Percentiles rank a stretch among this genome's conserved stretches.
Conservation (phyloP, 1,139 yeast genomes). For the Yamadazyma taylorii region DNA sequence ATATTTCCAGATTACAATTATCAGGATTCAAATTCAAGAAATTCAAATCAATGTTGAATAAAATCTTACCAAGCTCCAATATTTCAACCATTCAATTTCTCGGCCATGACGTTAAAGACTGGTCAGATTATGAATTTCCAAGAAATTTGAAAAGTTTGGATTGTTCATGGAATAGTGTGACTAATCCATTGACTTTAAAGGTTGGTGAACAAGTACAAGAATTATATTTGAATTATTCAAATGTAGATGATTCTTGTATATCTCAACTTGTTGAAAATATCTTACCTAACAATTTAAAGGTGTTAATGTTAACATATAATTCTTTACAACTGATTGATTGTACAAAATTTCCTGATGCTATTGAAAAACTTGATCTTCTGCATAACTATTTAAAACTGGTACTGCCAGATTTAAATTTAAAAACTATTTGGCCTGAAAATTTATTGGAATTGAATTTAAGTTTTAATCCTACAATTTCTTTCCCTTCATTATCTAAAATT, state of each 20-base stretch:
- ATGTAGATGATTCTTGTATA: background rate
- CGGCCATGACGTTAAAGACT: slow-evolving; percentile 32
- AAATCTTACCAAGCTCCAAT: slow-evolving; percentile 13
- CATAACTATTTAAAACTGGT: background rate
- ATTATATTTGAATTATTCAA: slow-evolving; percentile 28
- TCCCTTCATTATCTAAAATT: background rate
- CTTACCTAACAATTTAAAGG: background rate
- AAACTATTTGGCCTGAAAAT: background rate
- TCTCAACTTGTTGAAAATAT: background rate
- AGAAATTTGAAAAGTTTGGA: slow-evolving; percentile 29
- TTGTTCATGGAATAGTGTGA: slow-evolving; percentile 33
- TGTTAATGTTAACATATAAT: slow-evolving; percentile 1
- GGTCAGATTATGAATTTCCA: slow-evolving; percentile 27
- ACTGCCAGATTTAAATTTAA: too few species aligned
- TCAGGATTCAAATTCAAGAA: slow-evolving; percentile 20
- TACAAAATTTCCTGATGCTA: background rate
- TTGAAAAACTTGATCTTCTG: slow-evolving; percentile 2
- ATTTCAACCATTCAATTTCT: slow-evolving; percentile 28
- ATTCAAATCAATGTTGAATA: slow-evolving; percentile 11
- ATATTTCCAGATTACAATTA: slow-evolving; percentile 32
- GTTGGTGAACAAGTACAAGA: slow-evolving; percentile 17
- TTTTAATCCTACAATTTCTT: background rate
- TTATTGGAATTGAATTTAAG: background rate
- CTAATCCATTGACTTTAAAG: slow-evolving; percentile 21
- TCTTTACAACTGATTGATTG: background rate